These are phyloP conservation scores for Phyllostachys edulis DNA, from an alignment of 176 grass and related monocot species.

Conservation along the genomic window DNA sequence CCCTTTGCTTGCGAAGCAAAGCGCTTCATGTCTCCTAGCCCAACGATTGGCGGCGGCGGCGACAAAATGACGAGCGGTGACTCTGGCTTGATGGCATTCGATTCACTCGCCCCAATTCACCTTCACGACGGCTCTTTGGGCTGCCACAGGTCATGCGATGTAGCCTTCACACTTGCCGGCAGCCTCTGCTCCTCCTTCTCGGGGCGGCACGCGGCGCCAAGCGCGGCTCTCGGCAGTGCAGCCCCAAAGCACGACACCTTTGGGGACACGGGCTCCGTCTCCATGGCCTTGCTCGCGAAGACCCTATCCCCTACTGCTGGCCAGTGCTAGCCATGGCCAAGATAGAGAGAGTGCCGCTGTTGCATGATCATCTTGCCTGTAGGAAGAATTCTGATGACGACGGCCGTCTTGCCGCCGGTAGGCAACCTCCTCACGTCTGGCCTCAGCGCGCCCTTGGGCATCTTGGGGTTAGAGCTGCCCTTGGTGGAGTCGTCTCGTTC, in stretches of 20 bases:
- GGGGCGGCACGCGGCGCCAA: not conserved
- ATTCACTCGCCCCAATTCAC: not conserved
- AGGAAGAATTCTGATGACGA: slow-evolving; percentile 23
- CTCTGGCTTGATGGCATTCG: not conserved
- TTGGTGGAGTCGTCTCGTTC: slow-evolving; percentile 39
- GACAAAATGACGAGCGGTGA: not conserved
- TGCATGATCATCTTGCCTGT: slow-evolving; percentile 33
- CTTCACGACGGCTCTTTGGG: not conserved
- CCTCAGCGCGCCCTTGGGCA: not conserved
- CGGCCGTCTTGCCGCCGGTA: not conserved
- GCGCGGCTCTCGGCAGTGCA: not conserved
- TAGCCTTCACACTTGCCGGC: not conserved
- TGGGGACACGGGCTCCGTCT: slow-evolving; percentile 37
- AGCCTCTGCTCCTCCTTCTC: not conserved
- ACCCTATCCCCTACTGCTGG: slow-evolving; percentile 29
- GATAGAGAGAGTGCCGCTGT: not conserved
- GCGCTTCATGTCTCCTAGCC: slow-evolving; percentile 35
- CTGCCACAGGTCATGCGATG: not conserved
- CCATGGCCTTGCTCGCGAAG: slow-evolving; percentile 41
- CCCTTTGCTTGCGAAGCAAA: slow-evolving; percentile 38
- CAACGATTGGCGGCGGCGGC: slow-evolving; percentile 11
- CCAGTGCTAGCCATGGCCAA: slow-evolving; percentile 13
- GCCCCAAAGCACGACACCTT: slow-evolving; percentile 48
- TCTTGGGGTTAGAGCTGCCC: slow-evolving; percentile 45
- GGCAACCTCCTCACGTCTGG: not conserved